Evolutionary conservation across 2,329 filamentous ascomycete genomes (phyloP), one percentile per base, ranked within the genome.

Genomic region (Venturia aucupariae): DNA sequence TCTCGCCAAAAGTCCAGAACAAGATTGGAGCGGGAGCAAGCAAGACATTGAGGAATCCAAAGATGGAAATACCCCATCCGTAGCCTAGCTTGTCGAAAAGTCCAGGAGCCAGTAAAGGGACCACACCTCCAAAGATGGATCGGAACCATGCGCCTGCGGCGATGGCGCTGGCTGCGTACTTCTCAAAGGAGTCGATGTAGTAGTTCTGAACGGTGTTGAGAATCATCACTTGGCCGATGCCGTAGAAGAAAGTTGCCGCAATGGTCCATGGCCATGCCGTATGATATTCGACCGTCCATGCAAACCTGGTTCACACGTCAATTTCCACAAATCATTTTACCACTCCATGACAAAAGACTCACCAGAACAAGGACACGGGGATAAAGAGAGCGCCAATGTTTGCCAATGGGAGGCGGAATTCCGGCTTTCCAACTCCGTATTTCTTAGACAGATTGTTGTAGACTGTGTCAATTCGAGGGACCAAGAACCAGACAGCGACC

Each of bases 131-230:
- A 19, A 81, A 69, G 0, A 82, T 46, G 59, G 74, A 76, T 24
- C 80, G 70, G 63, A 81, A 81, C 0, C 81, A 75, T 0, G 79
- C 76, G 0, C 79, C 79, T 4, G 79, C 80, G 5, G 80, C 80
- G 62, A 82, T 81, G 0, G 79, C 80, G 42, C 74, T 77, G 7
- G 80, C 80, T 6, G 80, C 80, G 66, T 80, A 81, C 69, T 76
- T 75, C 65, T 81, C 79, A 64, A 81, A 82, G 27, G 75, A 75
- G 68, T 82, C 80, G 59, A 82, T 82, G 68, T 81, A 82, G 69
- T 82, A 82, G 62, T 83, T 84, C 63, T 83, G 81, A 19, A 80
- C 80, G 15, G 75, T 75, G 64, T 82, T 83, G 63, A 83, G 71
- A 38, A 82, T 81, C 67, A 80, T 78, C 13, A 84, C 79, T 64